Evolutionary conservation across 2,329 filamentous ascomycete genomes (phyloP).

Genomic region (Trichoderma brevicompactum): DNA sequence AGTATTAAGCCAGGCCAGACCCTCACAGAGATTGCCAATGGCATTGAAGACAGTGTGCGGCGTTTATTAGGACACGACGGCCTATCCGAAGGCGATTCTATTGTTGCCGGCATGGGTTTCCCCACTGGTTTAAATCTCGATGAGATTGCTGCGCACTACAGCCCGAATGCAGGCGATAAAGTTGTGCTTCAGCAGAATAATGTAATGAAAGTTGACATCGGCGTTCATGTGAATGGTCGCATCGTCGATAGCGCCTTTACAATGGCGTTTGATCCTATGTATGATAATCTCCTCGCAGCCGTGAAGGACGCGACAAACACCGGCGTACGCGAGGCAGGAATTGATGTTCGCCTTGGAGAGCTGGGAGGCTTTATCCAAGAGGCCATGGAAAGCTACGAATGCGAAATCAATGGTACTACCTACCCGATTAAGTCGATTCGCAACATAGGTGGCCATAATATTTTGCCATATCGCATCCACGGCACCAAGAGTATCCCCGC

Average conservation of each 20-base stretch:
- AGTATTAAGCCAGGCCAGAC: conserved; percentile 76
- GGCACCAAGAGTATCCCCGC: conserved; percentile 81
- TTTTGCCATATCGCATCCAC: conserved; percentile 76
- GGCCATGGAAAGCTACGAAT: conserved; percentile 77
- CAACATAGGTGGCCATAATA: conserved; percentile 76
- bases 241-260: conserved; percentile 78
- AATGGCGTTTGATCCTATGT: conserved; percentile 68
- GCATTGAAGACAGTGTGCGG: conserved; percentile 78
- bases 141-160: conserved; percentile 78
- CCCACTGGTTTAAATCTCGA: conserved; percentile 79
- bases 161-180: conserved; percentile 78
- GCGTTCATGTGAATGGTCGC: conserved; percentile 71
- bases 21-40: conserved; percentile 76
- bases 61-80: conserved; percentile 73
- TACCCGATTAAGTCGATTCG: conserved; percentile 73
- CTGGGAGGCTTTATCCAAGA: conserved; percentile 74
- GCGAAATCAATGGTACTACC: conserved; percentile 69
- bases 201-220: conserved; percentile 76
- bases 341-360: conserved; percentile 76
- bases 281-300: conserved; percentile 69
- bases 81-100: conserved; percentile 71
- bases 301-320: conserved; percentile 76
- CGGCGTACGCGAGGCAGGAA: conserved; percentile 78
- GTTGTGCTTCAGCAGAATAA: conserved; percentile 71
- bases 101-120: conserved; percentile 78